Conservation (phyloP, 2,329 filamentous ascomycete genomes). For the Kalaharituber pfeilii region DNA sequence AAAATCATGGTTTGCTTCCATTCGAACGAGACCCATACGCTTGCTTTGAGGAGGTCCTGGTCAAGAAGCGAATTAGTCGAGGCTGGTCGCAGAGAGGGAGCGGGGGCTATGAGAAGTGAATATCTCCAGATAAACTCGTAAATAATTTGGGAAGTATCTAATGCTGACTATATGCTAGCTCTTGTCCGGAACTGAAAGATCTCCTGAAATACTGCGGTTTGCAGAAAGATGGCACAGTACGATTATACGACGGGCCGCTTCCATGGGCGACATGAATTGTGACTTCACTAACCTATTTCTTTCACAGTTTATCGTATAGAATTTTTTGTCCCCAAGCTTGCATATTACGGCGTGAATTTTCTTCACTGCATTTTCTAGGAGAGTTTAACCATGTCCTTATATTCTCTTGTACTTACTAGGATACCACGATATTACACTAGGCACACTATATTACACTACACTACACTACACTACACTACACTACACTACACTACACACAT, state of each 20-base stretch:
- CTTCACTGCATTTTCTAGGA: no score
- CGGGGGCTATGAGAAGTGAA: conserved; percentile 13
- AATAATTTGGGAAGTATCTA: not conserved
- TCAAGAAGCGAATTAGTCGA: conserved; percentile 23
- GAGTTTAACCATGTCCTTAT: no score
- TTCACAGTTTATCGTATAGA: no score
- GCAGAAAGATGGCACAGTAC: not conserved
- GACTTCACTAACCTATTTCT: no score
- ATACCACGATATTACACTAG: no score
- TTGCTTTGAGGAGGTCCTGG: conserved; percentile 17
- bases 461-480: no score
- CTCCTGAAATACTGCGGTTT: not conserved
- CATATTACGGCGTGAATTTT: no score
- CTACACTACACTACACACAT: no score
- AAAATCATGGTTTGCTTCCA: conserved; percentile 10
- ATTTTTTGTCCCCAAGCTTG: no score
- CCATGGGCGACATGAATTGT: conserved; percentile 10
- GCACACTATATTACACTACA: no score
- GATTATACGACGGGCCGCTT: not conserved
- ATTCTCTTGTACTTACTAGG: no score
- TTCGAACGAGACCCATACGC: conserved; percentile 25
- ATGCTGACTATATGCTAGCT: not conserved
- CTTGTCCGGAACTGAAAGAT: not conserved
- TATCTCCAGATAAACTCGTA: not conserved
- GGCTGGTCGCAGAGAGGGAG: conserved; percentile 23